Conservation (phyloP, 1,139 yeast genomes). For the Hyphopichia buzzinii region DNA sequence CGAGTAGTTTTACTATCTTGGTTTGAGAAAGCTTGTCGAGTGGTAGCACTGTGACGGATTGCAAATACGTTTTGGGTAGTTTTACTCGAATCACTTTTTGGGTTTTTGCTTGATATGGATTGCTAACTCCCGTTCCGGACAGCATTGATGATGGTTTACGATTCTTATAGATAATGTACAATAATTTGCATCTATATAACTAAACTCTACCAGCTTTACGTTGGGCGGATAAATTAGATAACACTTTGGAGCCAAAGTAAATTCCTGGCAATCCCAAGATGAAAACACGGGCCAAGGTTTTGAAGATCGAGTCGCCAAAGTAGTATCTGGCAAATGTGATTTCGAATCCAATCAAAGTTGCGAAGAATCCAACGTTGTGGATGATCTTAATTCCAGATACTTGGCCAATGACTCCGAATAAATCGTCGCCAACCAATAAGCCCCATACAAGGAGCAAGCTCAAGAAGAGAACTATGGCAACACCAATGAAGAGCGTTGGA, state of each 20-base stretch:
- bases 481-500: constrained; percentile 52
- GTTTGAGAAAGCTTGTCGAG: constrained; percentile 2
- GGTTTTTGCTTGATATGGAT: too few relatives aligned
- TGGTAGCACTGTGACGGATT: too few relatives aligned
- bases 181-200: constrained; percentile 1
- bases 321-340: constrained; percentile 64
- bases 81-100: too few relatives aligned
- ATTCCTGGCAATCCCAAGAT: constrained; percentile 56
- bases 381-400: constrained; percentile 25
- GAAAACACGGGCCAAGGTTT: constrained; percentile 54
- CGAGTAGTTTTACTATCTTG: constrained; percentile 9
- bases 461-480: constrained; percentile 42
- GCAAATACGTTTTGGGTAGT: too few relatives aligned
- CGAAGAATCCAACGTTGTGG: constrained; percentile 48
- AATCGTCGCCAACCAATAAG: constrained; percentile 42
- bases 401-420: constrained; percentile 33
- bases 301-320: constrained; percentile 68
- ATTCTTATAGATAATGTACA: constrained; percentile 1
- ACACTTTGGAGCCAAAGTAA: constrained; percentile 67
- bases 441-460: constrained; percentile 51
- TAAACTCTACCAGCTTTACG: constrained; percentile 32
- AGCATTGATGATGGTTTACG: neutral
- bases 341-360: constrained; percentile 59
- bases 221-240: constrained; percentile 30
- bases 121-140: too few relatives aligned